These are phyloP conservation scores for Teratosphaeriaceae sp. DNA, from an alignment of 2,329 filamentous ascomycete genomes.

Conservation along the genomic window DNA sequence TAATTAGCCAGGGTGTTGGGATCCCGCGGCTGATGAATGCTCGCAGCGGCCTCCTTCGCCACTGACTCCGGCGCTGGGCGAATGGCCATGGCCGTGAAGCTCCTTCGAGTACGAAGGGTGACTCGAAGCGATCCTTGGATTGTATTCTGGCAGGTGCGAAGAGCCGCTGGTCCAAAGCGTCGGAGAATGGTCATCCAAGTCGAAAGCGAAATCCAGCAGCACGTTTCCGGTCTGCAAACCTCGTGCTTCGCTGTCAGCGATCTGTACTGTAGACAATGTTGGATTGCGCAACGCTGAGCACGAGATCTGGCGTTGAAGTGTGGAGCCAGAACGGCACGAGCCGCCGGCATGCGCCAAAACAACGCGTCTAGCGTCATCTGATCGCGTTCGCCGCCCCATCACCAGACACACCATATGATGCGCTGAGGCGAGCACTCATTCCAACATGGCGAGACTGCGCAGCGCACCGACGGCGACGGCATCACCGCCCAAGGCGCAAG, in stretches of 20 bases:
- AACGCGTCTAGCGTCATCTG: constrained; percentile 1
- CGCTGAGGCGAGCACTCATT: not conserved
- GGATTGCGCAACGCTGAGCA: not conserved
- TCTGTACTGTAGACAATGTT: not conserved
- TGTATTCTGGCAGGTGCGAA: not conserved
- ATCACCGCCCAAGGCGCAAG: constrained; percentile 9
- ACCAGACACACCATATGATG: constrained; percentile 2
- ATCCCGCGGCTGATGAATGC: constrained; percentile 45
- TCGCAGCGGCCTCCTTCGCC: constrained; percentile 22
- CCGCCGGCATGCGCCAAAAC: constrained; percentile 1
- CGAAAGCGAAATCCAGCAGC: not conserved
- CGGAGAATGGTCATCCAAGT: not conserved
- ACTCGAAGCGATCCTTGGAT: not conserved
- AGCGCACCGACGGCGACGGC: constrained; percentile 16
- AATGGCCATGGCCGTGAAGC: constrained; percentile 20
- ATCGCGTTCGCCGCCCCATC: not conserved
- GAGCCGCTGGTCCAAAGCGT: not conserved
- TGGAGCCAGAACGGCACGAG: not conserved
- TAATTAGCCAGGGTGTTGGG: constrained; percentile 92
- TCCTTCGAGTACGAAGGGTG: not conserved
- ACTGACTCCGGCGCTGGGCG: constrained; percentile 19
- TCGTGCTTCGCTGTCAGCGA: not conserved
- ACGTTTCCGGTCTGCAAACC: not conserved
- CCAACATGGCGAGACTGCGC: constrained; percentile 22
- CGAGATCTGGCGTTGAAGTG: constrained; percentile 1